Percentiles rank a stretch among this genome's conserved stretches.
Conservation (phyloP, 1,284 basidiomycete species). For the Sporisorium sorghi region DNA sequence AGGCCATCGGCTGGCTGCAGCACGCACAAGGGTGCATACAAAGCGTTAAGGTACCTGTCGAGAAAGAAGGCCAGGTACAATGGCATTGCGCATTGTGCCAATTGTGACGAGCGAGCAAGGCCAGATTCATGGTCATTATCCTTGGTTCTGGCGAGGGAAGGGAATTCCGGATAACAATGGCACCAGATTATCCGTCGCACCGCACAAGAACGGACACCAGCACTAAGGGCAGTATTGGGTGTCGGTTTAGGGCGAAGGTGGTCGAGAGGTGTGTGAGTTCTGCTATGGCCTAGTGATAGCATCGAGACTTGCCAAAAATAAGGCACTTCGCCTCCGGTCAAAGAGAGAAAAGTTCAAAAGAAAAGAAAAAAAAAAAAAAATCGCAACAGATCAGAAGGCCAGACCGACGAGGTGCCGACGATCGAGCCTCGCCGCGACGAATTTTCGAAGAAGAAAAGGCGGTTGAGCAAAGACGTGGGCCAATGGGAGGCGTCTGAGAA, state of each 20-base stretch:
- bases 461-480: too few relatives aligned
- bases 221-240: too few relatives aligned
- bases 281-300: too few relatives aligned
- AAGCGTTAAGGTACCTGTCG: too few relatives aligned
- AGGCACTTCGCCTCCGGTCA: background rate
- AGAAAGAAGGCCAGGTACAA: too few relatives aligned
- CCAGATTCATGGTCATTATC: background rate
- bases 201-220: background rate
- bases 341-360: background rate
- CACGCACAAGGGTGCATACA: background rate
- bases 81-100: background rate
- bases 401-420: background rate
- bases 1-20: background rate
- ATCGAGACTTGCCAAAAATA: background rate
- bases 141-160: too few relatives aligned
- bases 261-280: too few relatives aligned
- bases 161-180: background rate
- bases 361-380: background rate
- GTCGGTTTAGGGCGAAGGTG: too few relatives aligned
- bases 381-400: background rate
- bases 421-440: constrained; percentile 8
- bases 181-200: background rate
- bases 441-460: too few relatives aligned
- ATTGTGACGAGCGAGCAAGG: background rate
- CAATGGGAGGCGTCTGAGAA: background rate